phyloP scores from a whole-genome alignment of 2,329 filamentous ascomycete genomes.

The Botryotinia convoluta region DNA sequence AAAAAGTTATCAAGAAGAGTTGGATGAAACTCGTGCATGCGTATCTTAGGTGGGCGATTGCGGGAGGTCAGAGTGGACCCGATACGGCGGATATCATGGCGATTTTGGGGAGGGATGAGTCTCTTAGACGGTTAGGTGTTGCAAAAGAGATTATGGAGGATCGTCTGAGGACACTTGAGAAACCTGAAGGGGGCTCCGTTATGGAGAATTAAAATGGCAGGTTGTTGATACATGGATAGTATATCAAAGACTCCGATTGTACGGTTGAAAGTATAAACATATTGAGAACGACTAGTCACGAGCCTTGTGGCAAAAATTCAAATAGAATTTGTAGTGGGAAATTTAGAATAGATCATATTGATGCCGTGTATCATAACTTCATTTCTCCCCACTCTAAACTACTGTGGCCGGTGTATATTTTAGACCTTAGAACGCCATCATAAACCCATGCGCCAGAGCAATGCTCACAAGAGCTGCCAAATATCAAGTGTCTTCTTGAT shows the following conservation, averaged over 20 bases:
- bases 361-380: constrained; percentile 17
- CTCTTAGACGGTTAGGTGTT: constrained; percentile 41
- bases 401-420: constrained; percentile 3
- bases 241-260: background rate
- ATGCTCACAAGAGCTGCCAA: constrained; percentile 14
- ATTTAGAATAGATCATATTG: background rate
- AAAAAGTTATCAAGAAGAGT: constrained; percentile 27
- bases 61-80: constrained; percentile 52
- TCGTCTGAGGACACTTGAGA: background rate
- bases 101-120: constrained; percentile 53
- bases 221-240: background rate
- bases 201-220: background rate
- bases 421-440: constrained; percentile 18
- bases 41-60: constrained; percentile 56
- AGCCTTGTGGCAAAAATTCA: background rate
- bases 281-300: background rate
- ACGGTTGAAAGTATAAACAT: background rate
- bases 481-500: background rate
- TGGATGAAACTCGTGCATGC: constrained; percentile 49
- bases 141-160: constrained; percentile 26
- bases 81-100: constrained; percentile 52
- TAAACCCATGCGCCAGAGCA: constrained; percentile 12
- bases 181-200: background rate
- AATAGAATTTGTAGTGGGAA: background rate
- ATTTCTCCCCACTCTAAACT: constrained; percentile 16